These are phyloP conservation scores for Apiospora marii DNA, from an alignment of 2,329 filamentous ascomycete species.

Conservation along the genomic window DNA sequence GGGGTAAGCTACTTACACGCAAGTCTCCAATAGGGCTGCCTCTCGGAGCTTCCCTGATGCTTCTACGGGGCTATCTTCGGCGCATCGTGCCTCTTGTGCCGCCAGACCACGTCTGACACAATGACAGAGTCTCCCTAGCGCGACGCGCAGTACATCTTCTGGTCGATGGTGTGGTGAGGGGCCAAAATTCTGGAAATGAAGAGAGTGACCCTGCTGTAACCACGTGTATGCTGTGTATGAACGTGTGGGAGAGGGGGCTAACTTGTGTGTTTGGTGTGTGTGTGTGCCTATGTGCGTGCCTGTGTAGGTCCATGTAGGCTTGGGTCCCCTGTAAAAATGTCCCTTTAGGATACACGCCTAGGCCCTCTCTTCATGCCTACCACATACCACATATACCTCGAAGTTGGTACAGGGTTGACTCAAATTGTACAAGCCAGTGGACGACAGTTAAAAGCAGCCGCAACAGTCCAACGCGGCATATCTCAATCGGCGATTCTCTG, in stretches of 20 bases:
- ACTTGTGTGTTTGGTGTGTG: neutral
- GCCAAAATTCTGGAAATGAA: slow-evolving; percentile 8
- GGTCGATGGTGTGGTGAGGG: slow-evolving; percentile 8
- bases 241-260: neutral
- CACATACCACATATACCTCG: neutral
- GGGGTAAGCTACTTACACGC: slow-evolving; percentile 18
- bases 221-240: slow-evolving; percentile 15
- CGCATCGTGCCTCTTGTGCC: slow-evolving; percentile 18
- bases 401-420: neutral
- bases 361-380: neutral
- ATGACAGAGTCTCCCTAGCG: slow-evolving; percentile 6
- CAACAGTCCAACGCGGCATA: neutral
- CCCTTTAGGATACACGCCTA: neutral
- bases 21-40: slow-evolving; percentile 18
- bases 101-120: slow-evolving; percentile 15
- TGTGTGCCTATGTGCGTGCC: neutral
- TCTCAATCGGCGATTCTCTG: slow-evolving; percentile 17
- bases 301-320: neutral
- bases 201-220: slow-evolving; percentile 1
- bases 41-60: slow-evolving; percentile 10
- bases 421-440: neutral
- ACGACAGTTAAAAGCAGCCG: neutral
- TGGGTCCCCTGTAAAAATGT: neutral
- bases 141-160: neutral
- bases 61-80: slow-evolving; percentile 18